Conservation (phyloP, 768 basidiomycete genomes). For the Rickenella mellea region DNA sequence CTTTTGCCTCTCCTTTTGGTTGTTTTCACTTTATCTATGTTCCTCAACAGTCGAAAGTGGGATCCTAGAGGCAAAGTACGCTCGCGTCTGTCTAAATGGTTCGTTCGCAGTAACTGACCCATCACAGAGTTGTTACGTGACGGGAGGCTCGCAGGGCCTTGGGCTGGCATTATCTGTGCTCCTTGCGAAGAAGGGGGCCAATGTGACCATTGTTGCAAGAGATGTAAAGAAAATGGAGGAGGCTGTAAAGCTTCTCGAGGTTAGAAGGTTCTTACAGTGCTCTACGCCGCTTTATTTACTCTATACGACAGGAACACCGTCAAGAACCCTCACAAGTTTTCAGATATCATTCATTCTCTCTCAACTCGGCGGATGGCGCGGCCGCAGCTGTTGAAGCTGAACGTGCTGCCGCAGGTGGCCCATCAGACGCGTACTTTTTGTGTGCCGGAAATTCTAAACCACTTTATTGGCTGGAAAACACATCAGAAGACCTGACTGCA, state of each 20-base stretch:
- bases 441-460: conserved; percentile 33
- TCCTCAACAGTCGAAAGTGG: no score
- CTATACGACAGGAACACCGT: conserved; percentile 13
- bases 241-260: conserved; percentile 24
- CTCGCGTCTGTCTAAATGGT: no score
- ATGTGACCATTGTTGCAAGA: conserved; percentile 33
- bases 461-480: conserved; percentile 26
- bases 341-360: conserved; percentile 26
- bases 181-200: conserved; percentile 26
- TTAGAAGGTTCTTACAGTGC: conserved; percentile 6
- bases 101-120: no score
- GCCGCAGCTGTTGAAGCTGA: conserved; percentile 23
- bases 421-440: conserved; percentile 26
- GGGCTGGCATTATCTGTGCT: conserved; percentile 31
- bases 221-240: conserved; percentile 22
- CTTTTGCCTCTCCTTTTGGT: no score
- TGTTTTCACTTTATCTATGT: no score
- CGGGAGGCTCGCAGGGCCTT: conserved; percentile 32
- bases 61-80: no score
- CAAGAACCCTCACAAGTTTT: conserved; percentile 21
- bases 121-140: conserved; percentile 38
- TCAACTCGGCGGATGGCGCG: conserved; percentile 20
- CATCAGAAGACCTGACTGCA: conserved; percentile 20
- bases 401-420: conserved; percentile 14
- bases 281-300: not conserved